Evolutionary conservation across 441 rosid genomes (phyloP).

Genomic region (Mallotus repandus): DNA sequence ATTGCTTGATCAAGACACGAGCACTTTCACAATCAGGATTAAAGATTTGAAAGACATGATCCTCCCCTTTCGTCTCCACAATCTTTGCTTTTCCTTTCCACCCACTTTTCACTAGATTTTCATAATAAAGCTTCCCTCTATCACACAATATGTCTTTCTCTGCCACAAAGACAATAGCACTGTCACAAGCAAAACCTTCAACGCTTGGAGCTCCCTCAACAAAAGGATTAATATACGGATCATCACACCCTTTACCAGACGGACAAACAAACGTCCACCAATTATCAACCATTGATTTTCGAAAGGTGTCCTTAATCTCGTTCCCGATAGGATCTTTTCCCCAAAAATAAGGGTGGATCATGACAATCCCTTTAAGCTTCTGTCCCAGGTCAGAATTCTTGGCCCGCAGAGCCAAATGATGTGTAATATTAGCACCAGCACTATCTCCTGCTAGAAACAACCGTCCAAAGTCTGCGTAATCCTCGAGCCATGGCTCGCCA

Average conservation of each 20-base stretch:
- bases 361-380: slow-evolving; percentile 51
- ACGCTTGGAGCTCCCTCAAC: slow-evolving; percentile 44
- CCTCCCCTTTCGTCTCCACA: slow-evolving; percentile 52
- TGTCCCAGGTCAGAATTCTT: not conserved
- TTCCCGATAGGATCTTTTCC: slow-evolving; percentile 46
- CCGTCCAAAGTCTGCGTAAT: slow-evolving; percentile 39
- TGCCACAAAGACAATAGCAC: slow-evolving; percentile 48
- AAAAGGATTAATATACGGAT: slow-evolving; percentile 67
- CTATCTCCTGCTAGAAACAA: slow-evolving; percentile 65
- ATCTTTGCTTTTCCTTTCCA: slow-evolving; percentile 60
- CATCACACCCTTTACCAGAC: slow-evolving; percentile 62
- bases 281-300: slow-evolving; percentile 54
- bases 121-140: slow-evolving; percentile 59
- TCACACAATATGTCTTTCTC: slow-evolving; percentile 60
- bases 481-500: slow-evolving; percentile 54
- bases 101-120: slow-evolving; percentile 43
- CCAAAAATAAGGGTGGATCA: slow-evolving; percentile 85
- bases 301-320: slow-evolving; percentile 33
- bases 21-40: slow-evolving; percentile 49
- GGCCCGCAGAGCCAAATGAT: slow-evolving; percentile 53
- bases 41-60: slow-evolving; percentile 63
- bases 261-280: slow-evolving; percentile 73
- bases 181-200: slow-evolving; percentile 42
- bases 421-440: slow-evolving; percentile 65
- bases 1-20: slow-evolving; percentile 32